These are phyloP conservation scores for Plasmopara viticola DNA, from an alignment of 352 stramenopile species.

Conservation along the genomic window DNA sequence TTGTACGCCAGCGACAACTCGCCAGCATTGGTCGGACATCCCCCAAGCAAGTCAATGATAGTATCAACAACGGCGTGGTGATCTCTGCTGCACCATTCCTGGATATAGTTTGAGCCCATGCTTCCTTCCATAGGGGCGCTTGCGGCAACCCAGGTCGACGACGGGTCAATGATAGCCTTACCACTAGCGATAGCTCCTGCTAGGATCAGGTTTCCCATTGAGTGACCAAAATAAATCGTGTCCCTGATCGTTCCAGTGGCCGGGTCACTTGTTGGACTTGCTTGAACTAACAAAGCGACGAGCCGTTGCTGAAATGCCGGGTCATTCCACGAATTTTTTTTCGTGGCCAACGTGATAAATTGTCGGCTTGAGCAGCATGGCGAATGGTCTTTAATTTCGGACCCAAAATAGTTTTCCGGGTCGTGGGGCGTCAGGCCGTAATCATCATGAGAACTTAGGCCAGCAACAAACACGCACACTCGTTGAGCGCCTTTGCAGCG, in stretches of 20 bases:
- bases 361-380: conserved; percentile 56
- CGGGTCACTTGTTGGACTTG: conserved; percentile 30
- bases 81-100: conserved; percentile 28
- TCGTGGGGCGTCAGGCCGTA: conserved; percentile 26
- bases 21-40: conserved; percentile 35
- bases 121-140: conserved; percentile 37
- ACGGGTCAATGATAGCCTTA: conserved; percentile 25
- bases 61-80: conserved; percentile 15
- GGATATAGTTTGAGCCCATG: conserved; percentile 44
- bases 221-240: conserved; percentile 59
- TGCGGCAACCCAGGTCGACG: conserved; percentile 30
- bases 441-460: conserved; percentile 31
- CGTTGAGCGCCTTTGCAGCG: conserved; percentile 31
- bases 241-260: conserved; percentile 41
- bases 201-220: conserved; percentile 55
- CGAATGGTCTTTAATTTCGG: conserved; percentile 37
- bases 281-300: conserved; percentile 28
- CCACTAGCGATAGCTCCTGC: conserved; percentile 31
- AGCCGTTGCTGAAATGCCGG: conserved; percentile 30
- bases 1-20: conserved; percentile 31
- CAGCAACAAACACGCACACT: conserved; percentile 55
- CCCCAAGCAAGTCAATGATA: conserved; percentile 30
- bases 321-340: conserved; percentile 43
- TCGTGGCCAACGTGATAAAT: conserved; percentile 41
- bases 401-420: conserved; percentile 37